These are phyloP conservation scores for Rhizopus microsporus DNA, from an alignment of 371 early-diverging fungal genomes.

Conservation along the genomic window DNA sequence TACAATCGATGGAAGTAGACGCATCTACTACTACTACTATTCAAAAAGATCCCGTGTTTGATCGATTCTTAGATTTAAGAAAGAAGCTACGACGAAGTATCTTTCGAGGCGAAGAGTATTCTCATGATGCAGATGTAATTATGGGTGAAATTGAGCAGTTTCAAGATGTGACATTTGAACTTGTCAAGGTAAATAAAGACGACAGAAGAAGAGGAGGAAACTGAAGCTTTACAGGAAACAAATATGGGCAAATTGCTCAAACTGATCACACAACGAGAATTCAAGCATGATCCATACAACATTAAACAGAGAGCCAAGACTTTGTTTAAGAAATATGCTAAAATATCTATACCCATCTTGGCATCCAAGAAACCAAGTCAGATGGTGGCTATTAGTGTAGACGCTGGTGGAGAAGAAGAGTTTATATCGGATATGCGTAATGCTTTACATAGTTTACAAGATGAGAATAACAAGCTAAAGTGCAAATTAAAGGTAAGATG, in stretches of 20 bases:
- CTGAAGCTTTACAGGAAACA: slow-evolving; percentile 35
- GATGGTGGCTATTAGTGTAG: slow-evolving; percentile 34
- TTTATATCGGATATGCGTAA: slow-evolving; percentile 42
- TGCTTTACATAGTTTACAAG: slow-evolving; percentile 36
- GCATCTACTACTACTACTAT: neutral
- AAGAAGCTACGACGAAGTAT: slow-evolving; percentile 41
- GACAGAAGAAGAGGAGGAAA: neutral
- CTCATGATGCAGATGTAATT: slow-evolving; percentile 35
- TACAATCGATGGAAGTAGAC: neutral
- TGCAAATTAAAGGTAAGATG: slow-evolving; percentile 30
- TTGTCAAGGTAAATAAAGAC: slow-evolving; percentile 36
- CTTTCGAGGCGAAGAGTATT: slow-evolving; percentile 42
- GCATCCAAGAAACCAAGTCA: slow-evolving; percentile 22
- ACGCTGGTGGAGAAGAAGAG: slow-evolving; percentile 42
- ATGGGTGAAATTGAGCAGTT: slow-evolving; percentile 49
- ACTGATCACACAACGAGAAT: slow-evolving; percentile 36
- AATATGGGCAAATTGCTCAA: slow-evolving; percentile 52
- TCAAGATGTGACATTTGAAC: slow-evolving; percentile 41
- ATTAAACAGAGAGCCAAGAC: slow-evolving; percentile 32
- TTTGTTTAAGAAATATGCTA: slow-evolving; percentile 36
- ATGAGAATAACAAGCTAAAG: slow-evolving; percentile 41
- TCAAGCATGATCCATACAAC: slow-evolving; percentile 35
- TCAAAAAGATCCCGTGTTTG: slow-evolving; percentile 11
- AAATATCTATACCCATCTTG: slow-evolving; percentile 38
- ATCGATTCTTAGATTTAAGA: slow-evolving; percentile 30